Evolutionary conservation across 805 yeast species (phyloP).

Genomic region (Yarrowia phangngaensis): DNA sequence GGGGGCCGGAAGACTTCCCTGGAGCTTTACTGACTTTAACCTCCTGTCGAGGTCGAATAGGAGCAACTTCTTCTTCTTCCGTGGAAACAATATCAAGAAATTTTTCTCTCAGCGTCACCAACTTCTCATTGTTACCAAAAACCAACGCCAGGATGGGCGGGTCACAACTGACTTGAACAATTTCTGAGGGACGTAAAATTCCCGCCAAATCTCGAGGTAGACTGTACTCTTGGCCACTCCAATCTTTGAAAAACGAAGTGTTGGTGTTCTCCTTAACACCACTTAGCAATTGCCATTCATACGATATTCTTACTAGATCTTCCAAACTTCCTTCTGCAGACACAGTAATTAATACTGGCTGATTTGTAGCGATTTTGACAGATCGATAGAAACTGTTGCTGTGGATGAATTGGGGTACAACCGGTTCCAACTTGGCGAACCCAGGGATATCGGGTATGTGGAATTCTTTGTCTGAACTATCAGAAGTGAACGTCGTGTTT

Average conservation of each 20-base stretch:
- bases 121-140: constrained; percentile 29
- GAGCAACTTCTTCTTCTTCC: constrained; percentile 17
- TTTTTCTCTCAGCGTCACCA: constrained; percentile 31
- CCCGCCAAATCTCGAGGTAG: constrained; percentile 28
- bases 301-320: constrained; percentile 33
- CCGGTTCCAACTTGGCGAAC: constrained; percentile 30
- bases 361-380: constrained; percentile 19
- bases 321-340: constrained; percentile 32
- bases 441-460: constrained; percentile 30
- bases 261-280: constrained; percentile 10
- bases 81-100: constrained; percentile 25
- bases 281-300: constrained; percentile 30
- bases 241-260: constrained; percentile 9
- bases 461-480: not conserved
- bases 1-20: constrained; percentile 11
- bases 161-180: constrained; percentile 29
- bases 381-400: constrained; percentile 33
- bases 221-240: constrained; percentile 18
- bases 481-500: no score
- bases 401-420: constrained; percentile 30
- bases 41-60: constrained; percentile 6
- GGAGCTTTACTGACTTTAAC: not conserved
- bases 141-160: constrained; percentile 31
- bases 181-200: constrained; percentile 30
- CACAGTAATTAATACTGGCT: constrained; percentile 32